phyloP scores from a whole-genome alignment of 768 basidiomycete genomes.

The Kondoa subrosea region DNA sequence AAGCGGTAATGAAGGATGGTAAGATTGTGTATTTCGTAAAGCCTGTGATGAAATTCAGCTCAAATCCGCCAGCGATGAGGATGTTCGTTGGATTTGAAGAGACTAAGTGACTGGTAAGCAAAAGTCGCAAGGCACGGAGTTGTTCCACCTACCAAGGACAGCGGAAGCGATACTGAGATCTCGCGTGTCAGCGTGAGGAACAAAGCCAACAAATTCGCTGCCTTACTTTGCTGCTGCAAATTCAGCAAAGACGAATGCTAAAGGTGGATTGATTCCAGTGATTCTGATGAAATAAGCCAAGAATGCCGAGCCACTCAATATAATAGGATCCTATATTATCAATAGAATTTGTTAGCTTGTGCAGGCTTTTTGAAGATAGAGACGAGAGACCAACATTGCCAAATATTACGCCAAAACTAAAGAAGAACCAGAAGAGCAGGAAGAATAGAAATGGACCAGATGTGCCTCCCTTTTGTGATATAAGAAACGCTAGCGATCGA shows the following conservation, averaged over 20 bases:
- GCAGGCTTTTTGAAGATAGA: slow-evolving; percentile 51
- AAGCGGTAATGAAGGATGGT: slow-evolving; percentile 51
- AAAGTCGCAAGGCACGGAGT: slow-evolving; percentile 55
- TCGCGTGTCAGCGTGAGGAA: too few species aligned
- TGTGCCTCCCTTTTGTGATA: slow-evolving; percentile 57
- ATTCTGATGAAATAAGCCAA: slow-evolving; percentile 70
- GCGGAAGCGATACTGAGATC: too few species aligned
- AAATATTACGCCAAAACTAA: slow-evolving; percentile 46
- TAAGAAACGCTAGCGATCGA: slow-evolving; percentile 72
- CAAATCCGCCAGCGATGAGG: slow-evolving; percentile 52
- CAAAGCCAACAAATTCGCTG: too few species aligned
- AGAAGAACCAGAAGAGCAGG: slow-evolving; percentile 70
- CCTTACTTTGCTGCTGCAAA: slow-evolving; percentile 34
- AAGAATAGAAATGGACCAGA: slow-evolving; percentile 52
- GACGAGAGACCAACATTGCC: slow-evolving; percentile 73
- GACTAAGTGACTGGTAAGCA: slow-evolving; percentile 49
- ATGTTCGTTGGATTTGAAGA: slow-evolving; percentile 89
- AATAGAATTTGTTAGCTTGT: slow-evolving; percentile 49
- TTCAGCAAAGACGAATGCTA: slow-evolving; percentile 37
- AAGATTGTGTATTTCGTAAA: slow-evolving; percentile 40
- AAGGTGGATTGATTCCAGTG: slow-evolving; percentile 36
- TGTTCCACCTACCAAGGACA: slow-evolving; percentile 31
- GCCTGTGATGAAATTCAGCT: slow-evolving; percentile 26
- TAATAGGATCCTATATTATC: slow-evolving; percentile 82
- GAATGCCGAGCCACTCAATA: slow-evolving; percentile 79